Evolutionary conservation across 352 stramenopile genomes (phyloP).

Genomic region (Globisporangium solare): DNA sequence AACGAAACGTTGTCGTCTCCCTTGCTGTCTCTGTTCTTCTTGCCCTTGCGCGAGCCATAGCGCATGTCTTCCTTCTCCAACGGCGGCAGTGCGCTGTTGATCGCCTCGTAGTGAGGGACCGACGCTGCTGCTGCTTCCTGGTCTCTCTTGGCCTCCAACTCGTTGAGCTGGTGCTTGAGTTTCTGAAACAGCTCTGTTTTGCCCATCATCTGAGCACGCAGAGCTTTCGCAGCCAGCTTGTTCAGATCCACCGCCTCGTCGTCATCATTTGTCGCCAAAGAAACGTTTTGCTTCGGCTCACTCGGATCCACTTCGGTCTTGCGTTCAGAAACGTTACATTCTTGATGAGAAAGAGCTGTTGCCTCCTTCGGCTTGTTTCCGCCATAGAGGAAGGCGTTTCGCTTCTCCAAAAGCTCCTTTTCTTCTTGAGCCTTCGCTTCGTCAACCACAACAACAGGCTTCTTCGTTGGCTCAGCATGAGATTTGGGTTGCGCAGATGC

Average conservation of each 20-base stretch:
- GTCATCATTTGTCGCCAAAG: too few species aligned
- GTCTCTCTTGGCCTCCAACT: constrained; percentile 64
- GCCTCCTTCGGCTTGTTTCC: constrained; percentile 9
- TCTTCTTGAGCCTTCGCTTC: constrained; percentile 27
- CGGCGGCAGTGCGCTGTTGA: constrained; percentile 50
- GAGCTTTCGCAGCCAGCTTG: constrained; percentile 69
- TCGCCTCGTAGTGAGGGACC: constrained; percentile 58
- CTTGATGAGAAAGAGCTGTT: background rate
- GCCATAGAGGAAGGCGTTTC: constrained; percentile 66
- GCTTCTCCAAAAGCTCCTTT: constrained; percentile 35
- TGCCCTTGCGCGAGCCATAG: constrained; percentile 52
- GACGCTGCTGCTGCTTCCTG: constrained; percentile 28
- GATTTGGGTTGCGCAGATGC: background rate
- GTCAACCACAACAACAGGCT: constrained; percentile 15
- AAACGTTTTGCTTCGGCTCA: too few species aligned
- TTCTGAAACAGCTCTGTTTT: constrained; percentile 69
- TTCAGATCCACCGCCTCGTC: constrained; percentile 56
- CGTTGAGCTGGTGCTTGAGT: constrained; percentile 75
- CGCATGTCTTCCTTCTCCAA: constrained; percentile 68
- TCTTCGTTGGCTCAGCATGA: constrained; percentile 8
- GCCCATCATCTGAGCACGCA: constrained; percentile 81
- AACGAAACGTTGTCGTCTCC: constrained; percentile 32
- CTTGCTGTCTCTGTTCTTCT: constrained; percentile 39
- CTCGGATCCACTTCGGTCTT: too few species aligned
- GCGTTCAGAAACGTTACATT: too few species aligned